phyloP scores from a whole-genome alignment of 2,329 filamentous ascomycete species.

The Stenocarpella maydis region DNA sequence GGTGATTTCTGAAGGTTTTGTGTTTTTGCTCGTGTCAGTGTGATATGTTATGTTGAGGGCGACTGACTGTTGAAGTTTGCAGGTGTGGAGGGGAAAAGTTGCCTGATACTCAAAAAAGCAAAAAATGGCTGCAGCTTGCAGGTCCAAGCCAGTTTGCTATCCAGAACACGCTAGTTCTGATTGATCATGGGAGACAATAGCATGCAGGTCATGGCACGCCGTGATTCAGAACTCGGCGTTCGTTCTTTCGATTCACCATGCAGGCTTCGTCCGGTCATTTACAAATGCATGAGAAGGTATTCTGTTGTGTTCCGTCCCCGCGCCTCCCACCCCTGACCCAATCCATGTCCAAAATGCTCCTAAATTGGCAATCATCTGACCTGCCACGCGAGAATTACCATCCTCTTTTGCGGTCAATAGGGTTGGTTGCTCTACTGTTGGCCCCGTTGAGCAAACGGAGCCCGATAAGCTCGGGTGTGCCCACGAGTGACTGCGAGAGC shows the following conservation, averaged over 20 bases:
- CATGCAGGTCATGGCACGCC: not conserved
- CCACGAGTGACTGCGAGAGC: not conserved
- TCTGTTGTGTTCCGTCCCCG: no score
- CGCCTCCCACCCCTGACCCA: not conserved
- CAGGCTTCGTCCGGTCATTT: not conserved
- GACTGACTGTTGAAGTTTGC: not conserved
- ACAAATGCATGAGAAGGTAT: not conserved
- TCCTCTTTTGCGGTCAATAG: not conserved
- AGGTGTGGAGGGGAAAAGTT: slow-evolving; percentile 10
- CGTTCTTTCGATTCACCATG: not conserved
- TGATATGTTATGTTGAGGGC: not conserved
- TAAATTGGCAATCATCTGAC: not conserved
- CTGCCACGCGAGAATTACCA: not conserved
- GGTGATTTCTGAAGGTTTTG: not conserved
- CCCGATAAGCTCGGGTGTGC: not conserved
- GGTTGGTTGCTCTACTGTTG: not conserved
- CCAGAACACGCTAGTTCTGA: not conserved
- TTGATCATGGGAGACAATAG: not conserved
- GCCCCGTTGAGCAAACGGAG: not conserved
- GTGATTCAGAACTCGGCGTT: slow-evolving; percentile 14
- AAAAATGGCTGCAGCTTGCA: not conserved
- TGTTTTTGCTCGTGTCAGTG: not conserved
- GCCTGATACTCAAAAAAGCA: slow-evolving; percentile 16
- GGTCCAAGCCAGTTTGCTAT: no score
- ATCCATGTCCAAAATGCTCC: no score